phyloP scores from a whole-genome alignment of 805 yeast species.

The Pichia pseudocactophila region DNA sequence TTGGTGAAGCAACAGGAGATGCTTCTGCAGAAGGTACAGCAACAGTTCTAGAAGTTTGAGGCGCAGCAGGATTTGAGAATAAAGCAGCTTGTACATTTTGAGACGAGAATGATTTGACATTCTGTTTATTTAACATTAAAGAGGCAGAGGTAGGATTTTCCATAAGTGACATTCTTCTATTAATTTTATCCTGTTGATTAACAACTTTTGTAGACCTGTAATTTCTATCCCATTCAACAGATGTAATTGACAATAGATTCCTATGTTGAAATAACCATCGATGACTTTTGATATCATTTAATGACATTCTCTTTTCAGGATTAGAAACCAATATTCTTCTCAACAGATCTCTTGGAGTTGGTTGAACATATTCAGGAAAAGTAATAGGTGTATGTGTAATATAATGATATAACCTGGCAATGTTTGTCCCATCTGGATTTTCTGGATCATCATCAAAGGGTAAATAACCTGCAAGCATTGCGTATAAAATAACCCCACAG shows the following conservation, averaged over 20 bases:
- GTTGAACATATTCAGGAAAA: constrained; percentile 88
- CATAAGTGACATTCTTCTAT: constrained; percentile 35
- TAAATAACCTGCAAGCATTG: constrained; percentile 93
- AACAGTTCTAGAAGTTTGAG: constrained; percentile 47
- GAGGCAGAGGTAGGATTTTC: constrained; percentile 36
- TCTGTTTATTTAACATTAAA: constrained; percentile 28
- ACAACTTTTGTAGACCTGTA: constrained; percentile 33
- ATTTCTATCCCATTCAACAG: constrained; percentile 80
- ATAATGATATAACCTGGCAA: constrained; percentile 81
- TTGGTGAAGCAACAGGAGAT: constrained; percentile 23
- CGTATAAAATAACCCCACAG: constrained; percentile 88
- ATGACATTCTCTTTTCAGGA: constrained; percentile 64
- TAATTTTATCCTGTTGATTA: constrained; percentile 20
- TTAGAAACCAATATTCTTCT: constrained; percentile 79
- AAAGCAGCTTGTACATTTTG: constrained; percentile 30
- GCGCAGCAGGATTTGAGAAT: constrained; percentile 52
- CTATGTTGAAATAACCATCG: constrained; percentile 85
- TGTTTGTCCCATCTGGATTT: constrained; percentile 93
- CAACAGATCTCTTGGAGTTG: constrained; percentile 83
- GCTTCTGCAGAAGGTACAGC: constrained; percentile 24
- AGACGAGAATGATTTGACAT: constrained; percentile 30
- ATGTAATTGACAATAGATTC: constrained; percentile 72
- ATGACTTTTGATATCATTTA: constrained; percentile 68
- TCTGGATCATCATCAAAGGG: constrained; percentile 97
- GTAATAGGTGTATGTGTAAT: constrained; percentile 87